A percentile compares a stretch with the other conserved stretches of the same genome.
Conservation (phyloP, 768 basidiomycete genomes). For the Leccinellum albellum region DNA sequence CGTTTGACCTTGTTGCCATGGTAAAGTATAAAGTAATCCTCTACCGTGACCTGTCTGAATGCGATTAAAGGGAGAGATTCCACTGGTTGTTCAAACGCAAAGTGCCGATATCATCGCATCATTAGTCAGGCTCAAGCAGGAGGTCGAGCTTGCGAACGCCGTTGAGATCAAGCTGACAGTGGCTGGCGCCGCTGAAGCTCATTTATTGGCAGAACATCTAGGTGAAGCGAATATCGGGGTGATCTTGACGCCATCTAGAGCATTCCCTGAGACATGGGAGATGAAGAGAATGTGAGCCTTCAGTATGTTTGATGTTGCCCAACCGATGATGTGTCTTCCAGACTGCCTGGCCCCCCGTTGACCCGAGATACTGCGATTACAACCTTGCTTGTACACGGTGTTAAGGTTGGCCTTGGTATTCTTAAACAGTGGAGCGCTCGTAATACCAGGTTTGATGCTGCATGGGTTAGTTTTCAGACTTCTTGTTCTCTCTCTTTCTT, state of each 20-base stretch:
- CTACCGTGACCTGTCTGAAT: not conserved
- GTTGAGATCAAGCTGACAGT: conserved; percentile 54
- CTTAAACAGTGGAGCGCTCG: conserved; percentile 67
- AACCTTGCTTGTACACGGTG: conserved; percentile 60
- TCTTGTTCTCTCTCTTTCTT: conserved; percentile 29
- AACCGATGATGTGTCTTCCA: conserved; percentile 13
- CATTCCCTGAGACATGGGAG: conserved; percentile 77
- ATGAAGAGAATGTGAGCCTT: conserved; percentile 33
- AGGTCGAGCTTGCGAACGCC: conserved; percentile 49
- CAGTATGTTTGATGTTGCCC: not conserved
- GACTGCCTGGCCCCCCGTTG: conserved; percentile 30
- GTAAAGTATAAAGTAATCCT: conserved; percentile 27
- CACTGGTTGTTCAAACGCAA: conserved; percentile 70
- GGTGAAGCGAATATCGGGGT: conserved; percentile 67
- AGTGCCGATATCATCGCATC: conserved; percentile 83
- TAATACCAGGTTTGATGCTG: conserved; percentile 74
- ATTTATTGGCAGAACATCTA: conserved; percentile 69
- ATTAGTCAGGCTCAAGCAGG: conserved; percentile 63
- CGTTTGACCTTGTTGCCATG: conserved; percentile 43
- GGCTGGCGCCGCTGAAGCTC: conserved; percentile 64
- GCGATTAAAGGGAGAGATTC: conserved; percentile 53
- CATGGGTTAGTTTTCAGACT: conserved; percentile 58
- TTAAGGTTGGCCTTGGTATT: conserved; percentile 69
- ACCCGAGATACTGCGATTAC: conserved; percentile 51
- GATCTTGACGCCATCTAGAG: conserved; percentile 59